Evolutionary conservation across 768 basidiomycete genomes (phyloP).

Genomic region (Hydnum rufescens): DNA sequence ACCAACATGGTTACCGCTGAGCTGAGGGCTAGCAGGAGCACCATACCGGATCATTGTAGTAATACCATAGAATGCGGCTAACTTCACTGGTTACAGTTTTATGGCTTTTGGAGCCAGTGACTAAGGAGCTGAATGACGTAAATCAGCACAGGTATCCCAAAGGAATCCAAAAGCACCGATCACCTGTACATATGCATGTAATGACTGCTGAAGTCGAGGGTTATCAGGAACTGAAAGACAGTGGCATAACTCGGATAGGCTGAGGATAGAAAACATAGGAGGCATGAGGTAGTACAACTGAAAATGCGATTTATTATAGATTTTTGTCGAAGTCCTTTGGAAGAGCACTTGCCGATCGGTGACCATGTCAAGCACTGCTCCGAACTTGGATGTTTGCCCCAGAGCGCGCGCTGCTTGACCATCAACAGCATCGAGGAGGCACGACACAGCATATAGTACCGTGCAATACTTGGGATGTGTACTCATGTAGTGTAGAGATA

Average conservation of each 20-base stretch:
- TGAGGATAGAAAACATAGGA: constrained; percentile 82
- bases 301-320: not conserved
- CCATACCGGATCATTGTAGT: constrained; percentile 85
- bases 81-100: constrained; percentile 86
- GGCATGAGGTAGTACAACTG: constrained; percentile 90
- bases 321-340: not conserved
- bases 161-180: not conserved
- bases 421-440: constrained; percentile 86
- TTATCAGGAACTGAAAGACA: constrained; percentile 84
- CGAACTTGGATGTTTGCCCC: constrained; percentile 88
- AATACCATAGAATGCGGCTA: constrained; percentile 74
- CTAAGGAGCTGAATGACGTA: constrained; percentile 47
- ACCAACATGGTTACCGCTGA: not conserved
- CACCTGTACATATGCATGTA: constrained; percentile 99
- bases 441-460: constrained; percentile 71
- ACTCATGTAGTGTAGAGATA: constrained; percentile 84
- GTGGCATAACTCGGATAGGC: constrained; percentile 75
- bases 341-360: constrained; percentile 61
- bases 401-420: constrained; percentile 79
- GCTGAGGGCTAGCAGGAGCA: not conserved
- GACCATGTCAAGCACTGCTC: constrained; percentile 97
- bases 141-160: not conserved
- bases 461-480: constrained; percentile 89
- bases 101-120: constrained; percentile 83
- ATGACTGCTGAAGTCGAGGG: constrained; percentile 93